These are phyloP conservation scores for Stephania yunnanensis DNA, from an alignment of 164 flowering plant species.

Conservation along the genomic window DNA sequence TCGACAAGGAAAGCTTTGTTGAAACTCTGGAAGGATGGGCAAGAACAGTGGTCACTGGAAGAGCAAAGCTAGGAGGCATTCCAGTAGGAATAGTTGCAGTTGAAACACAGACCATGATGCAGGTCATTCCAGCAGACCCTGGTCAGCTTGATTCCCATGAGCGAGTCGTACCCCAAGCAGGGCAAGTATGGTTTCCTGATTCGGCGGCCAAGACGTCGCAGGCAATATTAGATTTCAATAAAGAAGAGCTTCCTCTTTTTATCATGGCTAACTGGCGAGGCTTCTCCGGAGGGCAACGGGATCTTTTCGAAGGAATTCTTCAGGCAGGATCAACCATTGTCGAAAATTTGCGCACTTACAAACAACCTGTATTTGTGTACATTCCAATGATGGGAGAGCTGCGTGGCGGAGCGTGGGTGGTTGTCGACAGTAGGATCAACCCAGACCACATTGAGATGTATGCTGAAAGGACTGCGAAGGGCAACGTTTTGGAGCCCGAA, in stretches of 20 bases:
- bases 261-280: slow-evolving; percentile 99
- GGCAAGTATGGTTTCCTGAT: slow-evolving; percentile 99
- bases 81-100: slow-evolving; percentile 97
- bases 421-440: slow-evolving; percentile 85
- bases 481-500: slow-evolving; percentile 99
- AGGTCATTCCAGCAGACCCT: slow-evolving; percentile 97
- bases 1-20: slow-evolving; percentile 84
- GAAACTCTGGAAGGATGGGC: slow-evolving; percentile 99
- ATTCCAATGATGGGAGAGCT: slow-evolving; percentile 98
- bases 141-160: slow-evolving; percentile 99
- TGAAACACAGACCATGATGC: slow-evolving; percentile 98
- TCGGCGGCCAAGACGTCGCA: slow-evolving; percentile 95
- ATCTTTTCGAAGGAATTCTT: slow-evolving; percentile 96
- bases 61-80: slow-evolving; percentile 98
- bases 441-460: slow-evolving; percentile 96
- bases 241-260: slow-evolving; percentile 95
- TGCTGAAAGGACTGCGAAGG: slow-evolving; percentile 88
- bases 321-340: slow-evolving; percentile 99
- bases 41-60: slow-evolving; percentile 94
- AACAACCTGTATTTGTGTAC: slow-evolving; percentile 91
- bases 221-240: slow-evolving; percentile 88
- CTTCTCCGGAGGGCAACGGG: slow-evolving; percentile 98
- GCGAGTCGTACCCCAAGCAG: slow-evolving; percentile 96
- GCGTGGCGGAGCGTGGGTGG: slow-evolving; percentile 99
- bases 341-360: slow-evolving; percentile 91